Percentiles rank a stretch among this genome's conserved stretches.
phyloP scores from a whole-genome alignment of 805 yeast genomes.

The Zygosaccharomyces lentus region DNA sequence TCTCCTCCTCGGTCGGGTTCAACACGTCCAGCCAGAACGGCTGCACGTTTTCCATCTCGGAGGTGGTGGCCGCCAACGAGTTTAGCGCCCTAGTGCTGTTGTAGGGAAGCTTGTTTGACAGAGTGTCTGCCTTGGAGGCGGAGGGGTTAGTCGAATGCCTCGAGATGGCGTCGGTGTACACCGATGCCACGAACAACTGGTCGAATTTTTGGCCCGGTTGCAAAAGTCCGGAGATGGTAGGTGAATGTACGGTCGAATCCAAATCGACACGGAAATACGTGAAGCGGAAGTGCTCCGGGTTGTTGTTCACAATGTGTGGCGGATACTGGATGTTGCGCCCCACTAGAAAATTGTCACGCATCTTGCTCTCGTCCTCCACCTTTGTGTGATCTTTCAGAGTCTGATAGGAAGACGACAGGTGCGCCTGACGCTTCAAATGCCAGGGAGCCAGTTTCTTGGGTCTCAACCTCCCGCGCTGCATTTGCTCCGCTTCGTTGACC shows the following conservation, averaged over 20 bases:
- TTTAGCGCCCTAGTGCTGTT: not conserved
- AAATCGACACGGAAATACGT: constrained; percentile 90
- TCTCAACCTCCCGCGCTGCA: constrained; percentile 58
- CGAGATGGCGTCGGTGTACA: constrained; percentile 25
- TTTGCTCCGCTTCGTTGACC: constrained; percentile 53
- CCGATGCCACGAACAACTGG: constrained; percentile 54
- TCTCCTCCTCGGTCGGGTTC: constrained; percentile 94
- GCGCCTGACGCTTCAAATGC: constrained; percentile 40
- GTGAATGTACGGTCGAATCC: constrained; percentile 84
- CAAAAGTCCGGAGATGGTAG: constrained; percentile 76
- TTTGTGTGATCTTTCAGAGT: constrained; percentile 13
- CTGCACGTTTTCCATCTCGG: constrained; percentile 38
- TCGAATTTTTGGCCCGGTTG: constrained; percentile 58
- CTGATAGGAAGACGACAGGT: constrained; percentile 9
- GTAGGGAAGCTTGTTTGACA: not conserved
- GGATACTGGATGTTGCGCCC: constrained; percentile 39
- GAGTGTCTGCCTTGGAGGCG: constrained; percentile 9
- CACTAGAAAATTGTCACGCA: constrained; percentile 28
- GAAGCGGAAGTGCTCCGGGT: constrained; percentile 63
- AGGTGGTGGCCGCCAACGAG: constrained; percentile 2
- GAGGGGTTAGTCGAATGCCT: constrained; percentile 11
- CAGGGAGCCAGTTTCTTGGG: constrained; percentile 77
- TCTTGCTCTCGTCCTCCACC: constrained; percentile 11
- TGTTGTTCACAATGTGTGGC: constrained; percentile 42
- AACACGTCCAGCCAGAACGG: constrained; percentile 94